Base-by-base conservation (phyloP, 148 eudicot genomes). In the Silene conica region DNA sequence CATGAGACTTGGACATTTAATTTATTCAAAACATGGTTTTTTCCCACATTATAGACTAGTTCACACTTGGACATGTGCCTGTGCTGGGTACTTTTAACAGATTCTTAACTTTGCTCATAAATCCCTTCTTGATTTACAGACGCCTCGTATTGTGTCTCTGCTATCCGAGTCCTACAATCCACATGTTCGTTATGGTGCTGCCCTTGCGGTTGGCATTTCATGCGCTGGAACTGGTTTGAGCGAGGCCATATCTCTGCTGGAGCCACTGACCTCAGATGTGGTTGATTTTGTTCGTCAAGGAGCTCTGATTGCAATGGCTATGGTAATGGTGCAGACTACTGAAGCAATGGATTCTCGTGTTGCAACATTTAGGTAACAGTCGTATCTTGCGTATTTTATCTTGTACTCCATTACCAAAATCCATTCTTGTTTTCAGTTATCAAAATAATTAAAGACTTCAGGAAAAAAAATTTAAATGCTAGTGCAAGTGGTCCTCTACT, bases 231-330 rank as follows among this genome's bases (percentile, higher is more conserved):
- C 94, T 80, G 99, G 99, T 46, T 80, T 95, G 69, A 89, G 96
- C 69, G 98, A 95, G 78, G 98, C 98, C 66, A 92, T 95, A 77
- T 92, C 98, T 73, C 79, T 95, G 87, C 83, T 95, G 16, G 99
- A 95, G 84, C 99, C 97, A 48, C 77, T 95, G 83, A 95, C 99
- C 28, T 95, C 97, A 25, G 99, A 95, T 76, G 99, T 90, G 60
- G 93, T 89, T 76, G 99, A 95, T 75, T 95, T 95, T 87, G 99
- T 95, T 76, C 92, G 99, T 59, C 97, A 95, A 86, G 99, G 97
- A 66, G 97, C 99, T 77, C 75, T 95, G 31, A 95, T 95, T 79
- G 96, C 99, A 52, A 92, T 95, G 99, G 99, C 99, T 21, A 95
- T 95, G 99, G 99, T 95, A 52, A 88, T 95, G 97, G 85, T 95